Percentiles rank a stretch among this genome's conserved stretches.
These are phyloP conservation scores for Syncephalastrum monosporum DNA, from an alignment of 371 early-diverging fungal species.

Conservation along the genomic window DNA sequence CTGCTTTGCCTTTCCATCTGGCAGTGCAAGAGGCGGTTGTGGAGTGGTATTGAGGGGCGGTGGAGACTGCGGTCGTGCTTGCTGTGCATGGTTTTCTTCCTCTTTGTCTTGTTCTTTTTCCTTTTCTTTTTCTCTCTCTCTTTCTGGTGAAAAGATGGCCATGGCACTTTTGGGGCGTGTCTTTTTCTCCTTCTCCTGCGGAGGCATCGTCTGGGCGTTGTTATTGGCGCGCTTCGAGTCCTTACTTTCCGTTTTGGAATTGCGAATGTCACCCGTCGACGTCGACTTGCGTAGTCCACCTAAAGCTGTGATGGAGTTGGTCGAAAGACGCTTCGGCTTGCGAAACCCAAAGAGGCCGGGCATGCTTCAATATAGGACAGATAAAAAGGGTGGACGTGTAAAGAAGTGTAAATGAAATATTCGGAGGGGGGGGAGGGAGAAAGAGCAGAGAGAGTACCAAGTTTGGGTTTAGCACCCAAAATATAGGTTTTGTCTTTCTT, in stretches of 20 bases:
- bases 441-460: conserved; percentile 8
- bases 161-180: conserved; percentile 5
- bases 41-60: neutral
- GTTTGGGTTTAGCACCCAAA: neutral
- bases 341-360: too few relatives aligned
- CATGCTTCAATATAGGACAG: too few relatives aligned
- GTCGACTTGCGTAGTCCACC: conserved; percentile 18
- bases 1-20: conserved; percentile 5
- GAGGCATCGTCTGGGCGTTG: too few relatives aligned
- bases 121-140: conserved; percentile 2
- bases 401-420: conserved; percentile 8
- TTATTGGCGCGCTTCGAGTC: too few relatives aligned
- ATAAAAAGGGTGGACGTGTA: conserved; percentile 18
- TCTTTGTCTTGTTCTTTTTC: neutral
- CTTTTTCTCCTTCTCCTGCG: too few relatives aligned
- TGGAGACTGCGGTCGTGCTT: neutral
- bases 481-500: too few relatives aligned
- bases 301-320: conserved; percentile 10
- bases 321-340: conserved; percentile 9
- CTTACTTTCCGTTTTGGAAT: too few relatives aligned
- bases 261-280: conserved; percentile 20
- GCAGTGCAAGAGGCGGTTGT: neutral
- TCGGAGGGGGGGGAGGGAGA: conserved; percentile 1
- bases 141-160: conserved; percentile 1
- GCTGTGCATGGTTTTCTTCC: too few relatives aligned